A percentile compares a stretch with the other conserved stretches of the same genome.
Evolutionary conservation across 305 asterid genomes (phyloP).

Genomic region (Fraxinus greggii): DNA sequence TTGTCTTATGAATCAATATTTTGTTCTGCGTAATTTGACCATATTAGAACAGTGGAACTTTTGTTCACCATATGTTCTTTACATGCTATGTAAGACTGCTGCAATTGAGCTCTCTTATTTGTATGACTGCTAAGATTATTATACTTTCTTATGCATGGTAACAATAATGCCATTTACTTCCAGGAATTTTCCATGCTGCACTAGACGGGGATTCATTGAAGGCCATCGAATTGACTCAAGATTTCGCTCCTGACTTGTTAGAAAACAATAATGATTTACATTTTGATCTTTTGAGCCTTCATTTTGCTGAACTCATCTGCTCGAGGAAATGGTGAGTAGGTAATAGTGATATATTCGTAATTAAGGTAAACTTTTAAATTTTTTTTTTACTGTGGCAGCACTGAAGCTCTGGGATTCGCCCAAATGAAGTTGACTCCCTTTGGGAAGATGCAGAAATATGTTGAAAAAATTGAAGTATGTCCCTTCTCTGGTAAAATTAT

Average conservation of each 20-base stretch:
- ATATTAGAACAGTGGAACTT: not conserved
- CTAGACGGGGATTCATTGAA: slow-evolving; percentile 60
- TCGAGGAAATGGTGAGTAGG: slow-evolving; percentile 65
- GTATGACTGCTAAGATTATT: not conserved
- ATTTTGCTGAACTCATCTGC: slow-evolving; percentile 72
- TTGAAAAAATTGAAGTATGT: slow-evolving; percentile 76
- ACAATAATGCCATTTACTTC: slow-evolving; percentile 18
- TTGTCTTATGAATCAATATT: not conserved
- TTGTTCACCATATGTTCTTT: not conserved
- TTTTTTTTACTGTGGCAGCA: slow-evolving; percentile 53
- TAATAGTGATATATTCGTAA: slow-evolving; percentile 9
- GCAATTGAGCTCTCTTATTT: not conserved
- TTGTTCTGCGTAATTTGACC: not conserved
- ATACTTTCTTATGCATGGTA: not conserved
- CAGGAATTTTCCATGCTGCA: slow-evolving; percentile 68
- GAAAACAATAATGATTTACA: slow-evolving; percentile 76
- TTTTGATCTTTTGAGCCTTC: slow-evolving; percentile 88
- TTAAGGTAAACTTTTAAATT: slow-evolving; percentile 11
- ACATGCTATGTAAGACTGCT: not conserved
- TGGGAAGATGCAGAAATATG: slow-evolving; percentile 71
- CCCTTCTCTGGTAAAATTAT: not conserved
- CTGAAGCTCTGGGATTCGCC: slow-evolving; percentile 88
- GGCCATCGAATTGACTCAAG: slow-evolving; percentile 80
- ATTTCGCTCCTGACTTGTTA: slow-evolving; percentile 66
- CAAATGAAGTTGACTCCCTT: slow-evolving; percentile 71